Evolutionary conservation across 148 eudicot genomes (phyloP), one percentile per base, ranked within the genome.

Genomic region (Dianthus caryophyllus): DNA sequence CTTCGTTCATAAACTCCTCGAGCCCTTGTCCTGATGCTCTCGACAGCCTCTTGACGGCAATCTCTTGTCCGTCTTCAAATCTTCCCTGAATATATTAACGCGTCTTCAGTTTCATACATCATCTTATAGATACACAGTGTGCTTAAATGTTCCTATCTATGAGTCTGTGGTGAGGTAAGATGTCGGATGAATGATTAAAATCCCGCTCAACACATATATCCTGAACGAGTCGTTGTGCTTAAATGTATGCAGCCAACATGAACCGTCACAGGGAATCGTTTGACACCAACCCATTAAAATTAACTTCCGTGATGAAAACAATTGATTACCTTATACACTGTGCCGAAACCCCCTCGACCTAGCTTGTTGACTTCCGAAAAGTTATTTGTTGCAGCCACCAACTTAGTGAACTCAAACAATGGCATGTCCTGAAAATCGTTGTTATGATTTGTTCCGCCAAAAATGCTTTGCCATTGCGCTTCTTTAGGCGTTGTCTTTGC

Each of bases 301-400:
- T 41, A 41, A 9, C 11, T 24, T 3, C 6, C 8, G 10, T 13
- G 10, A 51, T 21, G 6, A 0, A 51, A 2, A n/a, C 27, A 5
- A 48, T 6, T 18, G 21, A 21, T n/a, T 71, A 83, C 83, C 81
- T 70, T 72, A 25, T 71, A 83, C 24, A 82, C 83, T 6, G 77
- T 65, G 66, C 86, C 83, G 39, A 83, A 83, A n/a, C 86, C 83
- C 14, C 86, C 83, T 74, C 70, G 63, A 4, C 86, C 86, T 17
- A 83, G 77, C 79, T 77, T 79, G 68, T 83, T 79, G 4, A n/a
- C 56, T 24, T 24, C 53, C 0, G 58, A 29, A 31, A 83, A 83
- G 48, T 75, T 44, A 22, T 77, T 60, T 27, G 86, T 72, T 44
- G 83, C 77, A 51, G 13, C 54, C 36, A 29, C 73, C 25, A 79